Conservation (phyloP, 306 rosid genomes). For the Prunus persica region Prunus_persica_NCBIv2 NC_034016.1:3122501-3123000, state of each 20-base stretch:
- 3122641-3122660: constrained; percentile 20
- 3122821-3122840: constrained; percentile 45
- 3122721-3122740: constrained; percentile 33
- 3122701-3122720: constrained; percentile 24
- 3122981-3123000: constrained; percentile 27
- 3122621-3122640: constrained; percentile 26
- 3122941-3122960: constrained; percentile 2
- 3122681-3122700: constrained; percentile 30
- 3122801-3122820: constrained; percentile 33
- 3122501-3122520: constrained; percentile 62
- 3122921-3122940: constrained; percentile 19
- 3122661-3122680: constrained; percentile 51
- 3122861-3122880: not conserved
- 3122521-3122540: constrained; percentile 59
- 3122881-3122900: constrained; percentile 8
- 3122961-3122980: constrained; percentile 16
- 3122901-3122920: constrained; percentile 1
- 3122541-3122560: constrained; percentile 63
- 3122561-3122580: constrained; percentile 72
- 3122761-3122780: constrained; percentile 33
- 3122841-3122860: constrained; percentile 43
- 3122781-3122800: constrained; percentile 50
- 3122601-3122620: constrained; percentile 31
- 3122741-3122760: constrained; percentile 40
- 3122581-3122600: constrained; percentile 42